Conservation (phyloP, 306 rosid genomes). For the Malus sieversii region DNA sequence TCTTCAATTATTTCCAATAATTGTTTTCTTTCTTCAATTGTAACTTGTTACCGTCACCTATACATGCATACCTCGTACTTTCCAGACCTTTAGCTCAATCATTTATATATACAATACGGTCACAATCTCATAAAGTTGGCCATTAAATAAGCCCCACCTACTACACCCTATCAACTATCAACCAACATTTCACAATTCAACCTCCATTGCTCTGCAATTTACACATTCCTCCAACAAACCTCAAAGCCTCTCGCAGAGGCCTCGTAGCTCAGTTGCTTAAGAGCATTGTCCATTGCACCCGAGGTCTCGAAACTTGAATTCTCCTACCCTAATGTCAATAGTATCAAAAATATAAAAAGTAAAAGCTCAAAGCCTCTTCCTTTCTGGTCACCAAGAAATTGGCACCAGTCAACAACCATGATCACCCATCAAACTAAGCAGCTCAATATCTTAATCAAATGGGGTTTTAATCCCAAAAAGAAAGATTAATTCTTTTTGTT, state of each 20-base stretch:
- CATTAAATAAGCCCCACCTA: conserved; percentile 36
- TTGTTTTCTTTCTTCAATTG: neutral
- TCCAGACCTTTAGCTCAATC: conserved; percentile 20
- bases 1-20: conserved; percentile 7
- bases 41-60: conserved; percentile 6
- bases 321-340: neutral
- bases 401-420: neutral
- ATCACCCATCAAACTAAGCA: neutral
- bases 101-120: conserved; percentile 10
- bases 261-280: neutral
- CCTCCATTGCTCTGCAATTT: conserved; percentile 19
- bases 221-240: neutral
- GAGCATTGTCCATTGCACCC: neutral
- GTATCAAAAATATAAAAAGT: too few relatives aligned
- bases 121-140: conserved; percentile 21
- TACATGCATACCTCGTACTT: conserved; percentile 2
- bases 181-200: conserved; percentile 13
- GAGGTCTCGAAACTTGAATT: neutral
- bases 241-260: neutral
- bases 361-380: neutral
- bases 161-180: conserved; percentile 25
- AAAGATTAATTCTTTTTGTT: neutral
- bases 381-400: conserved; percentile 4
- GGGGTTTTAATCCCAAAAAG: neutral
- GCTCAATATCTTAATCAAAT: neutral